Conservation (phyloP, 352 stramenopile species). For the Phytophthora nicotianae region DNA sequence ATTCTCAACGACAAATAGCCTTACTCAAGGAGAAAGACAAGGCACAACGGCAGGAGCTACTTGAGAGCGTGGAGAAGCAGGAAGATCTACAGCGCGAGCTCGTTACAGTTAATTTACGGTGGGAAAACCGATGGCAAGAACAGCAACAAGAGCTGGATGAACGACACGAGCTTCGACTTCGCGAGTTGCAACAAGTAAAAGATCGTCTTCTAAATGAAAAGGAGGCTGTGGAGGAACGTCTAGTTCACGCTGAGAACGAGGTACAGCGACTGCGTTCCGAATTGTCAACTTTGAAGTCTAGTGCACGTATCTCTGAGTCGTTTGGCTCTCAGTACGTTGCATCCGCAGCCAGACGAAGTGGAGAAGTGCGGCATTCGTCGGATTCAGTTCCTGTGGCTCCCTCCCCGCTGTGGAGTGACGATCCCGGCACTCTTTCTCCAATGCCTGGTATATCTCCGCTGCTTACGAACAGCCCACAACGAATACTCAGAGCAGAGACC, state of each 20-base stretch:
- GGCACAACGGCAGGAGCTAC: constrained; percentile 54
- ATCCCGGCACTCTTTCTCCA: constrained; percentile 60
- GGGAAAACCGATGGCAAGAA: constrained; percentile 73
- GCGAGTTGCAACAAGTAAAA: constrained; percentile 63
- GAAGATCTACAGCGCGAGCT: constrained; percentile 71
- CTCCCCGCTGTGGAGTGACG: constrained; percentile 75
- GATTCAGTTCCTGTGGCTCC: constrained; percentile 25
- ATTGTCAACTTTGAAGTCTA: constrained; percentile 47
- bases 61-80: constrained; percentile 58
- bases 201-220: constrained; percentile 64
- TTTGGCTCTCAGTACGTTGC: constrained; percentile 47
- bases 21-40: constrained; percentile 72
- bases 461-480: constrained; percentile 49
- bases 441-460: constrained; percentile 54
- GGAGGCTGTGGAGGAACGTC: constrained; percentile 56
- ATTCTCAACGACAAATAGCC: constrained; percentile 46
- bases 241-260: constrained; percentile 69
- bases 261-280: constrained; percentile 60
- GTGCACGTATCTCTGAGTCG: constrained; percentile 50
- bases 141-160: constrained; percentile 58
- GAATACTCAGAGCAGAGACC: background rate
- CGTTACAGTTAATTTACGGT: constrained; percentile 63
- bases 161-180: constrained; percentile 49
- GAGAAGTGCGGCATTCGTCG: constrained; percentile 20
- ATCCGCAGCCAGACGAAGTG: constrained; percentile 5